A percentile compares a stretch with the other conserved stretches of the same genome.
These are phyloP conservation scores for Tuctoria greenei DNA, from an alignment of 176 grass and related monocot genomes.

Conservation along the genomic window DNA sequence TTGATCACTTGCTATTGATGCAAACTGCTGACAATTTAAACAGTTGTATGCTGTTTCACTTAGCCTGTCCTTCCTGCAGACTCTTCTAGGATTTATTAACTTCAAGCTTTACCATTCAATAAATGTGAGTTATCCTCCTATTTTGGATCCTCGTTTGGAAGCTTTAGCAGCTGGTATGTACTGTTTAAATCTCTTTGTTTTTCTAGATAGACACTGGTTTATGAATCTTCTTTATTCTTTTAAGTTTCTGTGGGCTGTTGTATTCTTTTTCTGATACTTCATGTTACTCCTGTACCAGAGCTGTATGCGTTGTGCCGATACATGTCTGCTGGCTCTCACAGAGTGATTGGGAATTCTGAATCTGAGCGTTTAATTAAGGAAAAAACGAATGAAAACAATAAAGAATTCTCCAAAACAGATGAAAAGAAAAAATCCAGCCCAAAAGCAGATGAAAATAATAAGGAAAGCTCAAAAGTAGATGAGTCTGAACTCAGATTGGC, in stretches of 20 bases:
- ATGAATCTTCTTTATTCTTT: not conserved
- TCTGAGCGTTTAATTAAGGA: conserved; percentile 40
- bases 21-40: not conserved
- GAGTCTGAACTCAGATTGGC: conserved; percentile 89
- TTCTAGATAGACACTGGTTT: conserved; percentile 4
- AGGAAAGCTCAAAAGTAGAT: conserved; percentile 49
- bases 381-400: not conserved
- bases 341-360: conserved; percentile 35
- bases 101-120: conserved; percentile 99
- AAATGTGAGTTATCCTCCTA: conserved; percentile 95
- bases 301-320: conserved; percentile 90
- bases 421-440: not conserved
- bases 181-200: not conserved
- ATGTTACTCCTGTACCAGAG: conserved; percentile 49
- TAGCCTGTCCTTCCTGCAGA: conserved; percentile 51
- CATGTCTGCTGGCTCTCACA: conserved; percentile 57
- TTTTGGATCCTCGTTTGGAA: conserved; percentile 83
- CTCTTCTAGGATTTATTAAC: conserved; percentile 92
- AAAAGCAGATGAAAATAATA: conserved; percentile 32
- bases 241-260: not conserved
- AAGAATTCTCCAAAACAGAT: not conserved
- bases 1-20: not conserved
- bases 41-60: not conserved
- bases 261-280: conserved; percentile 18
- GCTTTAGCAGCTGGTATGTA: conserved; percentile 84